Conservation (phyloP, 495 filamentous ascomycete genomes). For the Pyrenopolyporus hunteri region DNA sequence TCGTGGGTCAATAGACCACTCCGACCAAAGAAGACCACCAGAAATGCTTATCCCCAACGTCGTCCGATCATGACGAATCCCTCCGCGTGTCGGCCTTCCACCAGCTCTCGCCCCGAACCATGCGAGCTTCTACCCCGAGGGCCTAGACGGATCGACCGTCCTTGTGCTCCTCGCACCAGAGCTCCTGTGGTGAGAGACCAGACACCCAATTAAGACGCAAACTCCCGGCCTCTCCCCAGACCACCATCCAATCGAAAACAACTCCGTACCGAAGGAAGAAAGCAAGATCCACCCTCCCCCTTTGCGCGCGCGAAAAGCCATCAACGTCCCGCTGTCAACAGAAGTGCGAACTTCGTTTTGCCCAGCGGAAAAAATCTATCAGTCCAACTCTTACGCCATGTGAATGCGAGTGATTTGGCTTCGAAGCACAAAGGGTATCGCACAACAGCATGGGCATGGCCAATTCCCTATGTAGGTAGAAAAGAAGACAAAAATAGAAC, state of each 20-base stretch:
- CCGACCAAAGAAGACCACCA: conserved; percentile 9
- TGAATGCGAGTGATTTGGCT: conserved; percentile 39
- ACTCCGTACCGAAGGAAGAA: conserved; percentile 24
- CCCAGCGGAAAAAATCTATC: conserved; percentile 46
- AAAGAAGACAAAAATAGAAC: conserved; percentile 41
- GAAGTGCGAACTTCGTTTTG: conserved; percentile 48
- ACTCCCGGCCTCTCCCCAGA: conserved; percentile 20
- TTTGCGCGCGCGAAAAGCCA: conserved; percentile 24
- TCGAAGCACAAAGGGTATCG: conserved; percentile 46
- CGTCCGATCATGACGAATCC: conserved; percentile 32
- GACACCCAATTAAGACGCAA: conserved; percentile 23
- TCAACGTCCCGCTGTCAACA: conserved; percentile 37
- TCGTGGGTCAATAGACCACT: conserved; percentile 11
- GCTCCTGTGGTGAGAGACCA: neutral
- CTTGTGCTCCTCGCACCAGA: conserved; percentile 15
- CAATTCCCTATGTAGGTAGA: conserved; percentile 29
- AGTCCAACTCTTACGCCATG: conserved; percentile 43
- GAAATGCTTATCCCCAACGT: conserved; percentile 11
- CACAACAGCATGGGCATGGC: conserved; percentile 45
- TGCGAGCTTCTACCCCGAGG: conserved; percentile 17
- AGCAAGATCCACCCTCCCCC: neutral
- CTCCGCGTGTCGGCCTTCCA: conserved; percentile 31
- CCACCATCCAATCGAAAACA: conserved; percentile 32
- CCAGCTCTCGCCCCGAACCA: conserved; percentile 26
- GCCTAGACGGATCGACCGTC: conserved; percentile 31